A percentile compares a stretch with the other conserved stretches of the same genome.
Evolutionary conservation across 2,329 filamentous ascomycete genomes (phyloP).

Genomic region (Exserohilum rostratum): DNA sequence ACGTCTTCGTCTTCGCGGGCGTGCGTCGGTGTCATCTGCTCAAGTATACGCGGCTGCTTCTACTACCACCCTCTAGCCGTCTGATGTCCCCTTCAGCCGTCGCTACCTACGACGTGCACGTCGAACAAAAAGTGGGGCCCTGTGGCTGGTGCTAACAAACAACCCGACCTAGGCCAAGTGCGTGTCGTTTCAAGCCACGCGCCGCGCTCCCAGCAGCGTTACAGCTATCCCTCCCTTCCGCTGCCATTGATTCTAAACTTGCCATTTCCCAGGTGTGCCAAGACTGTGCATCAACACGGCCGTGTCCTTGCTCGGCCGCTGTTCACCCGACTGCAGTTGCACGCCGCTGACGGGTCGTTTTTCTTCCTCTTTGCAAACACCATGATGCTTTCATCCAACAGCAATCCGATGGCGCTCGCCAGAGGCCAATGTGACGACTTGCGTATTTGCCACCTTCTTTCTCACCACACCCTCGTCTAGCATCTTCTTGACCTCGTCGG

Average conservation of each 20-base stretch:
- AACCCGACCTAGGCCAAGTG: background rate
- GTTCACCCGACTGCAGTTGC: background rate
- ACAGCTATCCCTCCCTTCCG: background rate
- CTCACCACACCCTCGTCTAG: conserved; percentile 25
- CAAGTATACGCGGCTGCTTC: background rate
- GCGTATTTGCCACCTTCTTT: conserved; percentile 18
- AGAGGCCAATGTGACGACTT: conserved; percentile 27
- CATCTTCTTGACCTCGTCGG: conserved; percentile 39
- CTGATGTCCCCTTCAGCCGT: background rate
- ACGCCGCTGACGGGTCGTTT: background rate
- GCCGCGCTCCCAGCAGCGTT: background rate
- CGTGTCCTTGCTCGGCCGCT: background rate
- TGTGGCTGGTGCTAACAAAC: background rate
- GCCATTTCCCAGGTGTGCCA: background rate
- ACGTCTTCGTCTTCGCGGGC: background rate
- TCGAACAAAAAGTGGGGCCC: background rate
- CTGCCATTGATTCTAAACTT: background rate
- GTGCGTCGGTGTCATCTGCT: background rate
- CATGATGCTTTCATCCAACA: conserved; percentile 17
- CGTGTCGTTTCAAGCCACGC: background rate
- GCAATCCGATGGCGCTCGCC: conserved; percentile 32
- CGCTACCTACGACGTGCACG: background rate
- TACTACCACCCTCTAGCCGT: background rate
- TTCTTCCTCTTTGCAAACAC: too few species aligned
- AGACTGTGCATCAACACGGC: background rate